phyloP scores from a whole-genome alignment of 495 filamentous ascomycete genomes.

The Staphylotrichum longicolle region DNA sequence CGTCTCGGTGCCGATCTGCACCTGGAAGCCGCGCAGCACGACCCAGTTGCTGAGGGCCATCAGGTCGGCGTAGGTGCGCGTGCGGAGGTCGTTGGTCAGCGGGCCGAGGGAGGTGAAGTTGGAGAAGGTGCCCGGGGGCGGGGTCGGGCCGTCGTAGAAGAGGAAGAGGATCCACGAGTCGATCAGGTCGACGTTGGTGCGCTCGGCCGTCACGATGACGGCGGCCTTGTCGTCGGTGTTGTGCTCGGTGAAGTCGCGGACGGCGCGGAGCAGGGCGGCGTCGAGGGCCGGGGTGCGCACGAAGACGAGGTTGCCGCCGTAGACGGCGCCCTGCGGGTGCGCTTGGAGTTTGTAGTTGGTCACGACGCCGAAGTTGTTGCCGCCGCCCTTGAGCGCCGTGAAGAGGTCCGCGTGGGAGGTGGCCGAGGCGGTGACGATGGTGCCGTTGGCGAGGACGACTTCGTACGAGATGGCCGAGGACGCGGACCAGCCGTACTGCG shows the following conservation, averaged over 20 bases:
- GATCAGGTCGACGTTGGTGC: constrained; percentile 41
- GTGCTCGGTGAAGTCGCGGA: constrained; percentile 56
- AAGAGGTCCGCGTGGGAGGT: constrained; percentile 43
- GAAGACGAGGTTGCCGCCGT: constrained; percentile 56
- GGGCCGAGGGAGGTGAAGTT: constrained; percentile 54
- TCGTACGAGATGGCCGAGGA: constrained; percentile 55
- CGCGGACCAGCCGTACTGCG: constrained; percentile 57
- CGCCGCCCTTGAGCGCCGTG: constrained; percentile 47
- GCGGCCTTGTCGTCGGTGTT: constrained; percentile 56
- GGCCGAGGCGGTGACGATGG: constrained; percentile 48
- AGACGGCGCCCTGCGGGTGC: constrained; percentile 48
- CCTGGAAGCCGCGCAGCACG: constrained; percentile 44
- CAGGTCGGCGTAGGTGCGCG: constrained; percentile 52
- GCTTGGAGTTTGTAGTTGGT: constrained; percentile 50
- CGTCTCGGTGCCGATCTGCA: constrained; percentile 58
- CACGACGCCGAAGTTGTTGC: constrained; percentile 53
- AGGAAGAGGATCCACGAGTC: constrained; percentile 59
- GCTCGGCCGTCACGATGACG: constrained; percentile 55
- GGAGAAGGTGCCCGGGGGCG: constrained; percentile 52
- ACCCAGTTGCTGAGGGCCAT: constrained; percentile 45
- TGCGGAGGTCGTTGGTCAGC: constrained; percentile 49
- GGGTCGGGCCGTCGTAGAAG: constrained; percentile 58
- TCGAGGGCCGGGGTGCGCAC: constrained; percentile 40
- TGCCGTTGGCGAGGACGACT: constrained; percentile 56
- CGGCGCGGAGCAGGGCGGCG: constrained; percentile 46